Percentiles rank a stretch among this genome's conserved stretches.
These are phyloP conservation scores for Penicillium crustosum DNA, from an alignment of 2,329 filamentous ascomycete species.

Conservation along the genomic window DNA sequence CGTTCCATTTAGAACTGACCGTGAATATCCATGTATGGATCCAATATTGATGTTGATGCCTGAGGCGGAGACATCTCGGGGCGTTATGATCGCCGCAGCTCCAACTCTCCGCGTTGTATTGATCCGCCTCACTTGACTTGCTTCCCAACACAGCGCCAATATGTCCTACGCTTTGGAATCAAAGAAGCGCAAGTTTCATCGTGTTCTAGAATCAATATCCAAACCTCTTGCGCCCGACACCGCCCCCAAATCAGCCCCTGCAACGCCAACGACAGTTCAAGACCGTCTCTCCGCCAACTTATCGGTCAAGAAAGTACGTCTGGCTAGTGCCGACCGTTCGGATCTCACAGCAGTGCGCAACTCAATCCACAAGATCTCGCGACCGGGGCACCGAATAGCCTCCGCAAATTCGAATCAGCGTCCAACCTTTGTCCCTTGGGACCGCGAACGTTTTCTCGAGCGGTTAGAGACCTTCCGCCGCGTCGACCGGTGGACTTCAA, in stretches of 20 bases:
- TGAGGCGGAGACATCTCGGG: constrained; percentile 23
- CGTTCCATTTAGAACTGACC: background rate
- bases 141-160: constrained; percentile 10
- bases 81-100: constrained; percentile 17
- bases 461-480: constrained; percentile 86
- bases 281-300: constrained; percentile 28
- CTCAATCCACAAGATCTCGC: constrained; percentile 28
- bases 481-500: constrained; percentile 89
- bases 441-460: constrained; percentile 76
- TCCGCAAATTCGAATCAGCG: constrained; percentile 36
- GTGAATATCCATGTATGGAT: background rate
- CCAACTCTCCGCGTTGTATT: constrained; percentile 8
- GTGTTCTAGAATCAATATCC: constrained; percentile 47
- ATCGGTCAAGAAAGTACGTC: constrained; percentile 39
- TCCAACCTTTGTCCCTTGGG: constrained; percentile 81
- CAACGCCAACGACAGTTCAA: constrained; percentile 22
- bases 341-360: constrained; percentile 26
- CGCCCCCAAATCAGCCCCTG: constrained; percentile 21
- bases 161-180: constrained; percentile 49
- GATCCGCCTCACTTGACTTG: constrained; percentile 10
- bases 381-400: constrained; percentile 31
- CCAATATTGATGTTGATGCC: constrained; percentile 10
- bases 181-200: constrained; percentile 51
- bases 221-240: constrained; percentile 30
- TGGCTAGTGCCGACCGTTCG: constrained; percentile 25